Conservation (phyloP, 164 flowering plant species). For the Hamamelis virginiana region DNA sequence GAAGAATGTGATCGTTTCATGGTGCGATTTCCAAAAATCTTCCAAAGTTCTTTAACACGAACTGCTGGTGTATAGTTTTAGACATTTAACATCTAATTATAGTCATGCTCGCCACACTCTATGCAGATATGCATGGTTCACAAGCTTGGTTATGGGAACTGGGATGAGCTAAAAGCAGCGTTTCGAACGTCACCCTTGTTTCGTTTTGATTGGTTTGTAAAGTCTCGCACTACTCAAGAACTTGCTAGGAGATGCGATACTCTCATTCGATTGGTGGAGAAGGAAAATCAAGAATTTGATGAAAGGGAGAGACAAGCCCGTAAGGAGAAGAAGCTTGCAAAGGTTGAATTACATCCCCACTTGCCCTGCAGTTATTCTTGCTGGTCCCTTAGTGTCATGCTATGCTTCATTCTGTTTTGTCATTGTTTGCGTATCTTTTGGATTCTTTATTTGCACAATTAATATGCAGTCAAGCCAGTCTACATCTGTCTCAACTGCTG, state of each 20-base stretch:
- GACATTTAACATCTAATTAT: not conserved
- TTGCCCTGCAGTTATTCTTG: not conserved
- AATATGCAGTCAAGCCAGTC: not conserved
- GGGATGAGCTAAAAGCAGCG: slow-evolving; percentile 99
- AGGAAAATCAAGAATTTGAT: slow-evolving; percentile 93
- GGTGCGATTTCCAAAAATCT: slow-evolving; percentile 41
- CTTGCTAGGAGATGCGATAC: slow-evolving; percentile 98
- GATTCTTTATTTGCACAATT: not conserved
- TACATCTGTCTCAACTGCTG: not conserved
- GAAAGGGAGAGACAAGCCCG: slow-evolving; percentile 98
- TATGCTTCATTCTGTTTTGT: not conserved
- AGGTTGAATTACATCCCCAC: slow-evolving; percentile 43
- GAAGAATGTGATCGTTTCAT: slow-evolving; percentile 99
- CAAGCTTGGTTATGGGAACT: slow-evolving; percentile 97
- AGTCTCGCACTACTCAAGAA: slow-evolving; percentile 98
- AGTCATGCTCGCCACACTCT: not conserved
- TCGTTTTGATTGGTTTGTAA: slow-evolving; percentile 98
- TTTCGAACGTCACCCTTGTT: slow-evolving; percentile 92
- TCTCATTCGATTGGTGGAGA: slow-evolving; percentile 87
- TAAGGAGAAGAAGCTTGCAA: slow-evolving; percentile 94
- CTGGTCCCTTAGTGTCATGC: too few species aligned
- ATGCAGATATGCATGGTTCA: slow-evolving; percentile 95
- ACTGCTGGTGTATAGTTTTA: not conserved
- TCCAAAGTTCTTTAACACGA: not conserved
- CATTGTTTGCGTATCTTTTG: not conserved